Base-by-base conservation (phyloP, 495 filamentous ascomycete species). In the Annulohypoxylon bovei region DNA sequence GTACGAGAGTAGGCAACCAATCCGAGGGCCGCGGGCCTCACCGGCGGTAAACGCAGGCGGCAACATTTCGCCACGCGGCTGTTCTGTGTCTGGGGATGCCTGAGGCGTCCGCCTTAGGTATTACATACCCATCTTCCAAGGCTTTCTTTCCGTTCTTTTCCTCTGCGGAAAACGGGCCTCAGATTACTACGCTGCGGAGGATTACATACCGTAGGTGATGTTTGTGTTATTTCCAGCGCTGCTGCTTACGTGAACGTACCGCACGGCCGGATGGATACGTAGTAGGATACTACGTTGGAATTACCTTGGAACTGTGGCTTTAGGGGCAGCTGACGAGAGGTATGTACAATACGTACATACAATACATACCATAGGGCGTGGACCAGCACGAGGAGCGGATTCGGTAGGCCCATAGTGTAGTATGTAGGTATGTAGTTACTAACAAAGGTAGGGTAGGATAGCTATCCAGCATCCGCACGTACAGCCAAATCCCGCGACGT, bases 41-140 rank as follows among this genome's bases (percentile, higher is more conserved):
- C 69, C 63, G 69, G 69, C 64, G 64, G 61, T 69, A 63, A 63
- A 53, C 44, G 33, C 18, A 56, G 62, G 37, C 62, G 49, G 11
- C 14, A 39, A 25, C 32, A 28, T 16, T 53, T 53, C 28, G 49
- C 49, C 49, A 53, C 49, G 28, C 49, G 49, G 14, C 47, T 52
- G 16, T 22, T 22, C 1, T n/a, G 18, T 46, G 16, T 22, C 16
- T 20, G 40, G n/a, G 16, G 40, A n/a, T 16, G 40, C 16, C 6
- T 47, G 44, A 22, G 44, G 33, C 53, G 37, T 44, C 37, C 46
- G 40, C 50, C 54, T 25, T 57, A 27, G 6, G 2, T 27, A 5
- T 42, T 32, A 3, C 8, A 32, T n/a, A n/a, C n/a, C n/a, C n/a
- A n/a, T n/a, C n/a, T n/a, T n/a, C 33, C 33, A 12, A 35, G 6